Base-by-base conservation (phyloP, 371 early-diverging fungal species). In the Mortierella sp. region DNA sequence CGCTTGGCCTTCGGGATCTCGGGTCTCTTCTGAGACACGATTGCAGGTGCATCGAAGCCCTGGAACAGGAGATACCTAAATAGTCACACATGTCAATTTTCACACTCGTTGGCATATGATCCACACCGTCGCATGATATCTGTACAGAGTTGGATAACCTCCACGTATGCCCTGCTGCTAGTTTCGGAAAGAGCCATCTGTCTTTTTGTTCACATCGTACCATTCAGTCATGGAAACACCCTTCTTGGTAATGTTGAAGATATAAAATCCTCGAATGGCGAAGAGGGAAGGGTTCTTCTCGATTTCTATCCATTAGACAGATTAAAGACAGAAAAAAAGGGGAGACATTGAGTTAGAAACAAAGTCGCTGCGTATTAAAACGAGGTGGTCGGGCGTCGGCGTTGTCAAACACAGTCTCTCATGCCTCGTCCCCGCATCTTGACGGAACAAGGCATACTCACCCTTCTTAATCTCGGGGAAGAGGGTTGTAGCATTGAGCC, bases 401-500 rank as follows among this genome's bases (percentile, higher is more conserved):
- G 23, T 49, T 12, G 50, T 34, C 37, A 34, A 14, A 34, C 4
- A 55, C 27, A 27, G 42, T 42, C 37, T 26, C 26, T 37, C 5
- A 19, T 8, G 21, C 24, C 9, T 15, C 26, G 17, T 37, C n/a
- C n/a, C n/a, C 19, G 21, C 30, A 14, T 11, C 48, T 24, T 27
- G 7, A 21, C 27, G 3, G 21, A 44, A 44, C 30, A 56, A 44
- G 31, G 32, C 15, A 4, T 23, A 12, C n/a, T 21, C 43, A 67
- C 73, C 73, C 55, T 73, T 73, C 56, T 63, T 62, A 44, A 73
- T 73, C 49, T 73, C 73, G 21, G 73, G 73, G 26, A 73, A 73
- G 60, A 73, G 73, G 5, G 73, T 73, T 32, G 73, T 47, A 28
- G 73, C 73, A 50, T 73, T 73, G 59, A 73, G 73, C 44, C 31